Evolutionary conservation across 768 basidiomycete species (phyloP), one percentile per base, ranked within the genome.

Genomic region (Saitozyma podzolica): DNA sequence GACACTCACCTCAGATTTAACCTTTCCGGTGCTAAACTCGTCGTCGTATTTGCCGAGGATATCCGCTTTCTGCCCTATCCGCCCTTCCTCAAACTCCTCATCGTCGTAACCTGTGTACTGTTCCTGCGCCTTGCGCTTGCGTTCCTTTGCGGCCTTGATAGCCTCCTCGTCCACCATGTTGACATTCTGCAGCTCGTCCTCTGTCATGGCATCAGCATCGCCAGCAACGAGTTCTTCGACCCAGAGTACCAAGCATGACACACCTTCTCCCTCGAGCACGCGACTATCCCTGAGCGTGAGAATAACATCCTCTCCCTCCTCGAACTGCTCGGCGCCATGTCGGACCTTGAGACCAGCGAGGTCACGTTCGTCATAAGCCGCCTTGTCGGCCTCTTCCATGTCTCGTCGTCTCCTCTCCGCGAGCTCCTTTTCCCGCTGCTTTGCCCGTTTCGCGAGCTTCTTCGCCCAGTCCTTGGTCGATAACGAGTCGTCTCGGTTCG

Each of bases 91-190:
- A 68, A 98, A 97, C 74, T 98, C 96, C 6, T 95, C 93, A 70
- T 98, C 95, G 70, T 99, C 94, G 76, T 91, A 95, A 14, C 94
- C 94, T 0, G 91, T 93, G 75, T 97, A 98, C 74, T 90, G 89
- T 11, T 73, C 76, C 82, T 95, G 92, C 50, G 89, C 91, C 81
- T 96, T 95, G 42, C 88, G 87, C 80, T 91, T 88, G 73, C 90
- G 86, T 14, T 84, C 85, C 19, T 85, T 86, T 8, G 73, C 75
- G 16, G 76, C 76, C 56, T 64, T 66, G 41, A 72, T 47, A 10
- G 68, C 71, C 68, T 94, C 92, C 55, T 85, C 87, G 76, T 96
- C 94, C 0, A 91, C 92, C 85, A 98, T 86, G 72, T 96, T 92
- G 58, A 96, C 83, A 69, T 99, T 97, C 81, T 96, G 90, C 13